Evolutionary conservation across 2,329 filamentous ascomycete genomes (phyloP).

Genomic region (Drechslerella dactyloides): DNA sequence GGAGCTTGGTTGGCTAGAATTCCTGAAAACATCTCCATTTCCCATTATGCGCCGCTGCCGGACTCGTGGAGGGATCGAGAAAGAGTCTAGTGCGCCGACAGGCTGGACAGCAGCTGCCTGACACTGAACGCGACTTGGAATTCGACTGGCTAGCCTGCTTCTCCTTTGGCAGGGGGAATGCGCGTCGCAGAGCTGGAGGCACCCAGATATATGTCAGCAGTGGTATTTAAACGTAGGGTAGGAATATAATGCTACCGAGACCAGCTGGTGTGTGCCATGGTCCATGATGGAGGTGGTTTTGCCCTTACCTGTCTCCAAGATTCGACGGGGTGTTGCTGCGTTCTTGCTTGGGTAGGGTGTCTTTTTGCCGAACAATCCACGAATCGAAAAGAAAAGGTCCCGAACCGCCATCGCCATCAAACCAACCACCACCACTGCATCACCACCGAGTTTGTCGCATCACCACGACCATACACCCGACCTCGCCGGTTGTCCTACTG

Average conservation of each 20-base stretch:
- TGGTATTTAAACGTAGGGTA: neutral
- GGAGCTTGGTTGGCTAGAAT: conserved; percentile 76
- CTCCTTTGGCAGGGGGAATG: neutral
- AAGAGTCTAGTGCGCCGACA: neutral
- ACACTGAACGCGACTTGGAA: neutral
- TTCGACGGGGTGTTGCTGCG: neutral
- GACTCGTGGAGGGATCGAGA: neutral
- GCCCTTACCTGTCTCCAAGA: neutral
- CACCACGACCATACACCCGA: no score
- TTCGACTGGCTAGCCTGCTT: neutral
- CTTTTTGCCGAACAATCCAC: neutral
- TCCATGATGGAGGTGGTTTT: neutral
- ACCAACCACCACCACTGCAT: neutral
- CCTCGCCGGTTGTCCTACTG: no score
- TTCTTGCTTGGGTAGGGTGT: neutral
- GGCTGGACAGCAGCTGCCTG: neutral
- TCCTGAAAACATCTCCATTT: conserved; percentile 56
- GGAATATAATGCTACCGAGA: neutral
- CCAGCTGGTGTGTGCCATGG: neutral
- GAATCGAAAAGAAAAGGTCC: neutral
- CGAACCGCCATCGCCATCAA: neutral
- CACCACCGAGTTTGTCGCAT: no score
- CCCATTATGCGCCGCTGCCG: conserved; percentile 20
- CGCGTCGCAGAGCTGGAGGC: neutral
- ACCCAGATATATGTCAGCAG: neutral